Evolutionary conservation across 345 rosid species (phyloP), one percentile per base, ranked within the genome.

Genomic region (Euclidium syriacum): DNA sequence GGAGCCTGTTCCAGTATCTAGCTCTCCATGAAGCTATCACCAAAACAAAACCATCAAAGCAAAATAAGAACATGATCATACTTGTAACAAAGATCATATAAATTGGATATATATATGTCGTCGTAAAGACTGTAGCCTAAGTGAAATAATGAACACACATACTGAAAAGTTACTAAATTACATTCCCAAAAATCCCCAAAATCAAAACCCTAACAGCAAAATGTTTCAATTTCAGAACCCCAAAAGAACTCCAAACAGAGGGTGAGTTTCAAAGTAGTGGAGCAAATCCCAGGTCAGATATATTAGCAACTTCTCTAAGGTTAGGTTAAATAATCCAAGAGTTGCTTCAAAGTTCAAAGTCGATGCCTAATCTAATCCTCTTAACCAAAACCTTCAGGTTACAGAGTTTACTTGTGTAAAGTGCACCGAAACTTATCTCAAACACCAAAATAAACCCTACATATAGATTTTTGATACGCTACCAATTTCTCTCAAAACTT

Each of bases 11-110:
- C 72, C 87, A 8, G 97, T 85, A 73, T 94, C 99, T 15, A 90
- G 82, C 76, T 85, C 99, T 65, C 95, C 96, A 73, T 77, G 89
- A 68, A 90, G 78, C 99, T 90, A 73, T 41, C 43, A 49, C 49
- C 44, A 58, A n/a, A 15, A 42, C 52, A 46, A 43, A 76, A 14
- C 49, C 47, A 44, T 15, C 26, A 30, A 11, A 29, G 43, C n/a
- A 43, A 10, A 16, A 27, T 66, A 54, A 46, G 75, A 50, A 57
- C 20, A 23, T 19, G 34, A 11, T 22, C 15, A 22, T 10, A 1
- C 3, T 56, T 14, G 40, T 42, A 18, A 56, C 40, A 40, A 22
- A 14, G 34, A 17, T 8, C 22, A 32, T 10, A 18, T 40, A 52
- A 35, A 42, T 4, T 3, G 30, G 27, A 26, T 43, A 32, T 15